Conservation (phyloP, 345 rosid species). For the Pelargonium nanum region DNA sequence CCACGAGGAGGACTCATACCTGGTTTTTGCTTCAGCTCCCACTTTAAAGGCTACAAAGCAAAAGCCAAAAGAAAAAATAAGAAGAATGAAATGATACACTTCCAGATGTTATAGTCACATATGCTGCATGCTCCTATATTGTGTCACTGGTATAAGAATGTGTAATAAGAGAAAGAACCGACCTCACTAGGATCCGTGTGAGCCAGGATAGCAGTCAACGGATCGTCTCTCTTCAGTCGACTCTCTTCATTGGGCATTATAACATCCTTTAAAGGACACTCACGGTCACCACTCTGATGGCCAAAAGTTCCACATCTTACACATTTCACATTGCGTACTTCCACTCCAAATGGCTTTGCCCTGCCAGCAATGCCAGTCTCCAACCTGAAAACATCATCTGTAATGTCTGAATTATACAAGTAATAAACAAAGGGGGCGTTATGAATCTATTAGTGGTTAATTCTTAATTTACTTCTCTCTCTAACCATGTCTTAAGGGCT, state of each 20-base stretch:
- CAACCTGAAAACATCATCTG: slow-evolving; percentile 34
- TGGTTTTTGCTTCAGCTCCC: slow-evolving; percentile 96
- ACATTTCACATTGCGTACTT: slow-evolving; percentile 86
- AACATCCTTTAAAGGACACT: slow-evolving; percentile 90
- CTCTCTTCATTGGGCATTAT: slow-evolving; percentile 92
- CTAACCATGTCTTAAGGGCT: background rate
- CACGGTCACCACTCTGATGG: slow-evolving; percentile 97
- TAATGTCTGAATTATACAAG: background rate
- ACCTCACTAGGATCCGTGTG: slow-evolving; percentile 82
- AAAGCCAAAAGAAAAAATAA: background rate
- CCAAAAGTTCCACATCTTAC: slow-evolving; percentile 84
- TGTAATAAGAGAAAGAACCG: slow-evolving; percentile 2
- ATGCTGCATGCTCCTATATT: background rate
- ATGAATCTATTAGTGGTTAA: background rate
- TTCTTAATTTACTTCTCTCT: background rate
- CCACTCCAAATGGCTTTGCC: slow-evolving; percentile 83
- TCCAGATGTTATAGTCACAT: background rate
- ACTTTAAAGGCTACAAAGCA: slow-evolving; percentile 64
- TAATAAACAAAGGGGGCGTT: background rate
- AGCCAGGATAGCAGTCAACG: slow-evolving; percentile 79
- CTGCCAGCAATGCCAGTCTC: slow-evolving; percentile 85
- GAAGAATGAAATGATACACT: background rate
- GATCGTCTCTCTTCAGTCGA: slow-evolving; percentile 90
- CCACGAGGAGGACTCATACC: slow-evolving; percentile 99
- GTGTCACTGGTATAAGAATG: background rate